Percentiles rank a stretch among this genome's conserved stretches.
Conservation (phyloP, 139 green algal genomes). For the Spirogloea muscicola region DNA sequence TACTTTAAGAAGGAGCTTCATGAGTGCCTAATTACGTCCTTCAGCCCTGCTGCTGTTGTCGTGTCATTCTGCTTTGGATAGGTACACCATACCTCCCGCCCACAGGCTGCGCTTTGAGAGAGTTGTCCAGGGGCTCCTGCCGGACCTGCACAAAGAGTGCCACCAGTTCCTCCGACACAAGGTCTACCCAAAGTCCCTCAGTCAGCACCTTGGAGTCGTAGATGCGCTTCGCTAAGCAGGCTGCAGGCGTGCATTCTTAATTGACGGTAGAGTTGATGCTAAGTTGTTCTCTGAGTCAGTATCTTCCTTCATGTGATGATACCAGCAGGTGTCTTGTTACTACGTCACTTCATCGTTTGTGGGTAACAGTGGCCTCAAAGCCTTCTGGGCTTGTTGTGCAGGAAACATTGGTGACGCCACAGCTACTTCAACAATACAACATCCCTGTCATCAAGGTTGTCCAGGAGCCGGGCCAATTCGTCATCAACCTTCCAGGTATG, state of each 20-base stretch:
- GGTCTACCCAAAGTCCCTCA: constrained; percentile 35
- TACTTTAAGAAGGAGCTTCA: too few relatives aligned
- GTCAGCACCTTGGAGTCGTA: too few relatives aligned
- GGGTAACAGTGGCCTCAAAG: too few relatives aligned
- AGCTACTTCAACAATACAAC: constrained; percentile 53
- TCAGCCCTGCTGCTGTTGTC: too few relatives aligned
- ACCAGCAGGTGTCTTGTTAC: too few relatives aligned
- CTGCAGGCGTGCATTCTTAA: too few relatives aligned
- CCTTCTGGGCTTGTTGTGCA: constrained; percentile 35
- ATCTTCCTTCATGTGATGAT: too few relatives aligned
- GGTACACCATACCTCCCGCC: constrained; percentile 72
- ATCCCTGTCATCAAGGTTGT: constrained; percentile 54
- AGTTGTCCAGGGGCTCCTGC: constrained; percentile 56
- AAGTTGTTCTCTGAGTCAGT: too few relatives aligned
- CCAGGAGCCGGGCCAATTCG: constrained; percentile 70
- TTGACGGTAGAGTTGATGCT: too few relatives aligned
- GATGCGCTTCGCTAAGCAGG: too few relatives aligned
- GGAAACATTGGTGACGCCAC: constrained; percentile 65
- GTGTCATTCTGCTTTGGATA: constrained; percentile 1
- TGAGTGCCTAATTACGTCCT: too few relatives aligned
- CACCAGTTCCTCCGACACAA: constrained; percentile 75
- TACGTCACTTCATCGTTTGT: too few relatives aligned
- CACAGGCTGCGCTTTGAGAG: constrained; percentile 67
- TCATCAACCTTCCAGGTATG: constrained; percentile 70
- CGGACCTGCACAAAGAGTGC: constrained; percentile 57